phyloP scores from a whole-genome alignment of 169 alveolate species.

The Plasmodium yoelii region DNA sequence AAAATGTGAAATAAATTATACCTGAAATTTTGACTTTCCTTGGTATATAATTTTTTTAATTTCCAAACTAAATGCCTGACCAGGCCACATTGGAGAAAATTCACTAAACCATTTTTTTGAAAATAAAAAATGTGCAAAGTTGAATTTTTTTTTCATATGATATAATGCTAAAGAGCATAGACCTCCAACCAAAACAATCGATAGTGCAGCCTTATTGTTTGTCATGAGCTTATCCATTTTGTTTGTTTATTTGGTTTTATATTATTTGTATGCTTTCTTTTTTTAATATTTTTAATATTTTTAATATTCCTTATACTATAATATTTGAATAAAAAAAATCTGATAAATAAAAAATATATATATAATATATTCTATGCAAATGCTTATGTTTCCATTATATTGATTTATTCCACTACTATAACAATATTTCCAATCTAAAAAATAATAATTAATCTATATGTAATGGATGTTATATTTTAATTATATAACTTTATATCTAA shows the following conservation, averaged over 20 bases:
- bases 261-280: background rate
- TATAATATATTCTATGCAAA: too few species aligned
- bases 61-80: constrained; percentile 76
- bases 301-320: background rate
- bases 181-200: constrained; percentile 41
- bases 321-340: background rate
- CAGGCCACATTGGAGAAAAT: constrained; percentile 69
- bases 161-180: constrained; percentile 50
- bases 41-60: constrained; percentile 68
- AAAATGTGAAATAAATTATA: background rate
- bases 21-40: constrained; percentile 83
- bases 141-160: constrained; percentile 39
- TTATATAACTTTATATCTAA: too few species aligned
- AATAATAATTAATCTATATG: too few species aligned
- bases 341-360: too few species aligned
- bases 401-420: too few species aligned
- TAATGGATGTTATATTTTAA: too few species aligned
- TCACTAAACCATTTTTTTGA: constrained; percentile 72
- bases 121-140: constrained; percentile 17
- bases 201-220: constrained; percentile 19
- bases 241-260: background rate
- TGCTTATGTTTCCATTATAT: too few species aligned
- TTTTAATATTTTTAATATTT: constrained; percentile 2
- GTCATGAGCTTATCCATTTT: constrained; percentile 46
- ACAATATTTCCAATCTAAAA: too few species aligned